phyloP scores from a whole-genome alignment of 2,329 filamentous ascomycete species.

The Fusarium continuum region DNA sequence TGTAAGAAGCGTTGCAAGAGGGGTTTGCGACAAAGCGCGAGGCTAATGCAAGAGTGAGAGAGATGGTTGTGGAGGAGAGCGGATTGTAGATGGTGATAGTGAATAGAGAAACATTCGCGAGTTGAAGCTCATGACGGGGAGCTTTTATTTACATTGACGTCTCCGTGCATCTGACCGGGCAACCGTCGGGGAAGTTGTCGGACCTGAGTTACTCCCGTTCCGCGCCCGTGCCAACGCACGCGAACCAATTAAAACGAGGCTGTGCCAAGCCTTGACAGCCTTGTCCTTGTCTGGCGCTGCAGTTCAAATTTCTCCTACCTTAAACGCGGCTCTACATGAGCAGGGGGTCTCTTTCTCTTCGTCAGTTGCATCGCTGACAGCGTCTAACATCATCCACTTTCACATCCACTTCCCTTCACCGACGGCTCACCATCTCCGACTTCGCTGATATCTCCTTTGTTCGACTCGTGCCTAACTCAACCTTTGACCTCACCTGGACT shows the following conservation, averaged over 20 bases:
- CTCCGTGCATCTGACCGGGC: conserved; percentile 49
- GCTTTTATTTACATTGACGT: conserved; percentile 59
- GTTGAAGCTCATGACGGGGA: conserved; percentile 36
- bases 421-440: conserved; percentile 28
- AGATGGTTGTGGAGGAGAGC: conserved; percentile 19
- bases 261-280: conserved; percentile 9
- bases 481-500: neutral
- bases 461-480: neutral
- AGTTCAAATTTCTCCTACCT: conserved; percentile 33
- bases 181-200: conserved; percentile 42
- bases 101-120: conserved; percentile 37
- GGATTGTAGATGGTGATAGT: conserved; percentile 37
- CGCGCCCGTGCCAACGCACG: conserved; percentile 16
- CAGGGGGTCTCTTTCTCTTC: conserved; percentile 27
- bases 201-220: conserved; percentile 33
- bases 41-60: conserved; percentile 20
- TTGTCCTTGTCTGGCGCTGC: conserved; percentile 25
- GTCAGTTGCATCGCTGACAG: conserved; percentile 29
- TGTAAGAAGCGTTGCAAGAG: conserved; percentile 37
- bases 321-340: conserved; percentile 18
- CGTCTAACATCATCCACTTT: conserved; percentile 24
- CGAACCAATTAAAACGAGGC: conserved; percentile 26
- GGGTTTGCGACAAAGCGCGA: conserved; percentile 38
- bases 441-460: neutral
- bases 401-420: conserved; percentile 32